Evolutionary conservation across 495 filamentous ascomycete species (phyloP), one percentile per base, ranked within the genome.

Genomic region (Aspergillus olivimuriae): DNA sequence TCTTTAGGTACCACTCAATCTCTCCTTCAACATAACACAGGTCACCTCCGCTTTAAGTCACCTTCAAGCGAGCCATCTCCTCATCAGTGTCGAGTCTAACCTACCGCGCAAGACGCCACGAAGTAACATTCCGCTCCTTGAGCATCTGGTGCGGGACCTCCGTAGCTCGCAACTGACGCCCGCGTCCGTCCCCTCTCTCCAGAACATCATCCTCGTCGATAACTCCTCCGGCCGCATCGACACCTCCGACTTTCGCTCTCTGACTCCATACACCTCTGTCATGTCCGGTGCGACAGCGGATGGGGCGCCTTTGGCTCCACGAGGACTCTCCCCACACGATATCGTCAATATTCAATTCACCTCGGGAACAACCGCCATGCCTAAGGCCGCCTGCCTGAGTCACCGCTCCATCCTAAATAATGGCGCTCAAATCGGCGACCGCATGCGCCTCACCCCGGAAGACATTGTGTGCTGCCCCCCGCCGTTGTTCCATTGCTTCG

Each of bases 301-400:
- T 43, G 68, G 70, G 1, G 38, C 19, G 4, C 28, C 57, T 14
- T 59, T 72, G 19, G 59, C 61, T 17, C 61, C 61, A 31, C 73
- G 59, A 32, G 59, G 68, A 1, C 72, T 96, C 14, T 65, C 70
- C 10, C 69, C 78, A 0, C 55, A 80, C 44, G 92, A 98, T 12
- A 79, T 86, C 2, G 81, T 94, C 34, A 96, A 96, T 58, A 95
- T 98, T 50, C 92, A 98, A 57, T 98, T 96, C 64, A 98, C 92
- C 6, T 91, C 86, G 5, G 92, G 91, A 20, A 98, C 91, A 5
- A 98, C 91, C 0, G 82, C 82, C 1, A 69, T 76, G 56, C 92
- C 92, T 2, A 98, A 98, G 69, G 92, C 92, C 0, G 89, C 91
- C 1, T 94, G 88, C 65, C 75, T 98, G 3, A 82, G 76, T 4